Evolutionary conservation across 1,139 yeast genomes (phyloP).

Genomic region (Saccharomyces pastorianus): DNA sequence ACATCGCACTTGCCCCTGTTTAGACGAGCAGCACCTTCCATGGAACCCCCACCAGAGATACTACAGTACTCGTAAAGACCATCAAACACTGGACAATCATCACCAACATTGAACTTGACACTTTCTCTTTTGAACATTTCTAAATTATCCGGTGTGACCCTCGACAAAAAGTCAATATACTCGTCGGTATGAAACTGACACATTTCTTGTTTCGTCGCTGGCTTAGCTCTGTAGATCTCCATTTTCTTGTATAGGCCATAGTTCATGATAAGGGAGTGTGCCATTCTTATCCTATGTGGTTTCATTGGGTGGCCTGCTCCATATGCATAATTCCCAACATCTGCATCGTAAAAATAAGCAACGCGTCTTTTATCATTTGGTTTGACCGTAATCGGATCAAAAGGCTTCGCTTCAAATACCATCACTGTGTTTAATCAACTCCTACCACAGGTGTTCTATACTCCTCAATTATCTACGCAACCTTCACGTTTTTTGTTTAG

Average conservation of each 20-base stretch:
- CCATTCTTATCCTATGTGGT: constrained; percentile 98
- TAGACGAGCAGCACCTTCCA: constrained; percentile 93
- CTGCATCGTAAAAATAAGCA: constrained; percentile 67
- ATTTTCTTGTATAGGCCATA: constrained; percentile 92
- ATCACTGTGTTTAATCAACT: constrained; percentile 4
- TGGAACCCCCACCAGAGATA: constrained; percentile 90
- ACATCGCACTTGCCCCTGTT: constrained; percentile 91
- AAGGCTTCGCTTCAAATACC: constrained; percentile 44
- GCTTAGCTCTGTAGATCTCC: constrained; percentile 95
- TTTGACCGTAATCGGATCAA: constrained; percentile 50
- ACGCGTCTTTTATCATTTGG: constrained; percentile 54
- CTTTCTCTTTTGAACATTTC: constrained; percentile 89
- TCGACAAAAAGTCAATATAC: constrained; percentile 83
- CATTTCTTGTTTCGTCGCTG: constrained; percentile 98
- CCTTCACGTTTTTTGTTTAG: background rate
- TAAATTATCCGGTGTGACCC: constrained; percentile 91
- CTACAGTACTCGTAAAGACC: constrained; percentile 94
- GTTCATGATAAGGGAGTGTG: constrained; percentile 93
- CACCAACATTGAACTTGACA: constrained; percentile 91
- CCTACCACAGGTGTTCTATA: too few species aligned
- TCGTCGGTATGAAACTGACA: constrained; percentile 98
- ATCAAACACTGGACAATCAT: constrained; percentile 94
- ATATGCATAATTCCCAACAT: constrained; percentile 94
- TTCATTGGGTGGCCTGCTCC: constrained; percentile 99
- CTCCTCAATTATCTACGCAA: too few species aligned